Percentiles rank a stretch among this genome's conserved stretches.
These are phyloP conservation scores for Calonectria fujianensis DNA, from an alignment of 2,329 filamentous ascomycete species.

Conservation along the genomic window DNA sequence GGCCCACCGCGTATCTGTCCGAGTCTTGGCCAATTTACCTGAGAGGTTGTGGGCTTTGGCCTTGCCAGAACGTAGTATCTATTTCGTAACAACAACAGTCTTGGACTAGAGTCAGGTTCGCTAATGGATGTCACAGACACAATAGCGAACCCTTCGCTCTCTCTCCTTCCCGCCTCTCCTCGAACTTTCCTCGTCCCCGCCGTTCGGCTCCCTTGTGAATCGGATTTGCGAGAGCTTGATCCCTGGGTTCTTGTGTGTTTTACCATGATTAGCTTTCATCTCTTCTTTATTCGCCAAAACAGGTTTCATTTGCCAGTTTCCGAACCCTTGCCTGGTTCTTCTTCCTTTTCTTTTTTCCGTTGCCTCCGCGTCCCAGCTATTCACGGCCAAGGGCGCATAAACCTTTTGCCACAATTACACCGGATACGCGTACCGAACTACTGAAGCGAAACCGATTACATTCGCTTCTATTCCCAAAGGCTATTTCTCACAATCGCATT, in stretches of 20 bases:
- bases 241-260: not conserved
- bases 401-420: constrained; percentile 1
- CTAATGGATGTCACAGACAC: constrained; percentile 23
- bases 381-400: not conserved
- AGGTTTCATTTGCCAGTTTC: not conserved
- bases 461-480: not conserved
- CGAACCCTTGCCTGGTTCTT: not conserved
- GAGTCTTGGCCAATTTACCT: constrained; percentile 1
- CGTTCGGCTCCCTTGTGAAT: not conserved
- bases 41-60: not conserved
- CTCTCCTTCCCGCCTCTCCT: not conserved
- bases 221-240: constrained; percentile 12
- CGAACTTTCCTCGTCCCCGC: not conserved
- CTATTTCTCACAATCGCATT: constrained; percentile 16
- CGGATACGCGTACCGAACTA: constrained; percentile 3
- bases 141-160: not conserved
- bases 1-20: not conserved
- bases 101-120: not conserved
- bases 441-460: constrained; percentile 18
- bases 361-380: not conserved
- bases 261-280: constrained; percentile 1
- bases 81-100: constrained; percentile 20
- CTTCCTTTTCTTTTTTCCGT: not conserved
- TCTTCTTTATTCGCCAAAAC: constrained; percentile 14
- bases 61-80: constrained; percentile 22